Evolutionary conservation across 2,329 filamentous ascomycete genomes (phyloP), one percentile per base, ranked within the genome.

Genomic region (Phoma sp.): DNA sequence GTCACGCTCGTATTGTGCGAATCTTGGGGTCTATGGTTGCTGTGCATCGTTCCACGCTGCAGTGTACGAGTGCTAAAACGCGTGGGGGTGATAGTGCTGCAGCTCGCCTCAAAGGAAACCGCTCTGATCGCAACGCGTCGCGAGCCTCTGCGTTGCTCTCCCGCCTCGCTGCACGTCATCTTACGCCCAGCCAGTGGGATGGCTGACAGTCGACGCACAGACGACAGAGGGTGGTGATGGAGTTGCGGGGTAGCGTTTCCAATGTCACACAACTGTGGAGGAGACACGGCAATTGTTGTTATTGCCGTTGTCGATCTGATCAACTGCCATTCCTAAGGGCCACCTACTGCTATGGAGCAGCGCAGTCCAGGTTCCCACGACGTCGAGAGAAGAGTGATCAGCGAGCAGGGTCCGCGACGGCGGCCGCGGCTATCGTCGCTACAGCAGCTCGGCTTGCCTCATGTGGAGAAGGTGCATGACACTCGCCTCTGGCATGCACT

Each of bases 211-310:
- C 22, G 36, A 47, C 49, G 60, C 58, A 62, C 55, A 58, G 57
- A 52, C 52, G 30, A 40, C 36, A 11, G 44, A 48, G 49, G 23
- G 38, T 55, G 41, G 38, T 39, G 45, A 41, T 41, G 49, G 47
- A 37, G 54, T 55, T 67, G 64, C 61, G 63, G 63, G 64, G 64
- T 65, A 64, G 49, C 48, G 49, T 48, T 9, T 51, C 36, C n/a
- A 27, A 49, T 37, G 57, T 60, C 44, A 51, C 51, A 62, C 59
- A 39, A 43, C 38, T 40, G 51, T 47, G 23, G 32, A 47, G 29
- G 37, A 48, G 36, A 39, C 33, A 46, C 50, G 35, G 46, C 39
- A 43, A n/a, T 30, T 25, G 13, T 23, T 11, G 29, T 10, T 14
- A 9, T 18, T 42, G 30, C 35, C 27, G 11, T 30, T 38, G 14